Evolutionary conservation across 1,284 basidiomycete species (phyloP).

Genomic region (Psilocybe mexicana): DNA sequence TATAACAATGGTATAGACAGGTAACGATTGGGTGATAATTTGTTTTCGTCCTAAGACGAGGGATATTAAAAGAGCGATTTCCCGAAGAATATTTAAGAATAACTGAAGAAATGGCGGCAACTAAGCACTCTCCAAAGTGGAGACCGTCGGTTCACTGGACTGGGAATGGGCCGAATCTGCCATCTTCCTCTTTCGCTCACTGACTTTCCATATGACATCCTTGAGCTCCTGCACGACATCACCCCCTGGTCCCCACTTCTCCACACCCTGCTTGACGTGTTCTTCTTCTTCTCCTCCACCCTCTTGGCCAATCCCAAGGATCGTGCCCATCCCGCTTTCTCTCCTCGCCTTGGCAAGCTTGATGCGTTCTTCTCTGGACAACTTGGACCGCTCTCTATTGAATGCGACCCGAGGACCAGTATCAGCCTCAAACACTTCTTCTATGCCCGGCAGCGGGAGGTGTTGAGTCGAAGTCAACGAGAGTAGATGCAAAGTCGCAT

Average conservation of each 20-base stretch:
- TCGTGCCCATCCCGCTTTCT: conserved; percentile 35
- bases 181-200: conserved; percentile 64
- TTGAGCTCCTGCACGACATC: conserved; percentile 83
- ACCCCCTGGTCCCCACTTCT: conserved; percentile 70
- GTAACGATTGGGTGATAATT: no score
- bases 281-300: conserved; percentile 19
- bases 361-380: conserved; percentile 74
- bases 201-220: conserved; percentile 82
- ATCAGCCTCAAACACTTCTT: conserved; percentile 78
- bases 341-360: conserved; percentile 54
- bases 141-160: background rate
- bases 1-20: no score
- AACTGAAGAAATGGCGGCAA: background rate
- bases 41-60: no score
- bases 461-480: conserved; percentile 49
- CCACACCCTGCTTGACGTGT: conserved; percentile 24
- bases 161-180: conserved; percentile 15
- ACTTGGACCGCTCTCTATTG: conserved; percentile 55
- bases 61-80: no score
- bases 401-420: conserved; percentile 42
- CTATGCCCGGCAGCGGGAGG: conserved; percentile 61
- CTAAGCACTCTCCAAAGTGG: conserved; percentile 5
- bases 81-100: no score
- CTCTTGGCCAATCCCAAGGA: conserved; percentile 18
- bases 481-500: conserved; percentile 58